Percentiles rank a stretch among this genome's conserved stretches.
phyloP scores from a whole-genome alignment of 208 protist species.

The Leishmania tarentolae region DNA sequence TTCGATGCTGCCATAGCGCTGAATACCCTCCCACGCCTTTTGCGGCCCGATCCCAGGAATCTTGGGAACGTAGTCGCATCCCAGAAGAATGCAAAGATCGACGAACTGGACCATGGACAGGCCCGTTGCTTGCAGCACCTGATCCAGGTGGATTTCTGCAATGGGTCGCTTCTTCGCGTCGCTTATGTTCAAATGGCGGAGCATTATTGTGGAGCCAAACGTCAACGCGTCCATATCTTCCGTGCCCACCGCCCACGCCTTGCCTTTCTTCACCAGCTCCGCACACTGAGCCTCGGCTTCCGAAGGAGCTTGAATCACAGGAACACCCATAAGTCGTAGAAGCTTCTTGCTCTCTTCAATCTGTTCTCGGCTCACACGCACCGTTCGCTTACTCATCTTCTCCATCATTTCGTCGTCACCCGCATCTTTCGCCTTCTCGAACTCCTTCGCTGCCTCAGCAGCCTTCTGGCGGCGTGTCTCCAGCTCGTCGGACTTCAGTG shows the following conservation, averaged over 20 bases:
- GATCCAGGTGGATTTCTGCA: slow-evolving; percentile 93
- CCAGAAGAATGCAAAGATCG: slow-evolving; percentile 99
- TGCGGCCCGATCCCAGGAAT: slow-evolving; percentile 98
- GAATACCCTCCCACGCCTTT: slow-evolving; percentile 95
- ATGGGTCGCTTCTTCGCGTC: slow-evolving; percentile 97
- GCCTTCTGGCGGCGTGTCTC: slow-evolving; percentile 91
- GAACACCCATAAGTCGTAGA: slow-evolving; percentile 98
- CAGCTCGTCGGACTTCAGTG: slow-evolving; percentile 95
- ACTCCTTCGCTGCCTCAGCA: slow-evolving; percentile 91
- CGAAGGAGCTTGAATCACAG: slow-evolving; percentile 95
- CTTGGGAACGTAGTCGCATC: slow-evolving; percentile 99
- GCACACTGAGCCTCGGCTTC: slow-evolving; percentile 99
- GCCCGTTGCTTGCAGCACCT: slow-evolving; percentile 75
- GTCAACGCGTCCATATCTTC: slow-evolving; percentile 99
- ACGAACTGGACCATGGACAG: slow-evolving; percentile 97
- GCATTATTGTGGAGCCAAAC: slow-evolving; percentile 95
- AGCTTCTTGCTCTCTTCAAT: slow-evolving; percentile 99
- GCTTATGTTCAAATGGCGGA: slow-evolving; percentile 96
- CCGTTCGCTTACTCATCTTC: slow-evolving; percentile 95
- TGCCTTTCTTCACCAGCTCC: slow-evolving; percentile 93
- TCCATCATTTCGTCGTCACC: slow-evolving; percentile 93
- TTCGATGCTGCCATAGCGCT: slow-evolving; percentile 96
- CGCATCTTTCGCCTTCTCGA: slow-evolving; percentile 90
- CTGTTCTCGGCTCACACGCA: slow-evolving; percentile 95
- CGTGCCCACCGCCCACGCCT: slow-evolving; percentile 97